Conservation (phyloP, 2,329 filamentous ascomycete genomes). For the Aspergillus phoenicis region DNA sequence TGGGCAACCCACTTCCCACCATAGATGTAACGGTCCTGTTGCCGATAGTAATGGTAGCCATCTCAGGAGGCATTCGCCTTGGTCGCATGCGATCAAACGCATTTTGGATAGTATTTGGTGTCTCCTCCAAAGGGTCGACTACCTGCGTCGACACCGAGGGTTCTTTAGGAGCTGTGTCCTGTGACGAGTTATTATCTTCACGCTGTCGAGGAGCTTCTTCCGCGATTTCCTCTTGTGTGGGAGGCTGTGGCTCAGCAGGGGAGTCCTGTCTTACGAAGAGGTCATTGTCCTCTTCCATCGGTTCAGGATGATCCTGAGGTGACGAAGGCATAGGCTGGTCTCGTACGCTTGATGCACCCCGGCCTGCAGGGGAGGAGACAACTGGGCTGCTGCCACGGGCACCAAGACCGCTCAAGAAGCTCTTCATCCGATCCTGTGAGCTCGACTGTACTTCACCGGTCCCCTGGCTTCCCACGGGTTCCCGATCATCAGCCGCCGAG, state of each 20-base stretch:
- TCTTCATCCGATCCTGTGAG: conserved; percentile 25
- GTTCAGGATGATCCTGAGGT: conserved; percentile 7
- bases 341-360: conserved; percentile 7
- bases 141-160: conserved; percentile 16
- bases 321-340: conserved; percentile 4
- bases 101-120: conserved; percentile 56
- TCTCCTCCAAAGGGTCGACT: conserved; percentile 26
- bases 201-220: not conserved
- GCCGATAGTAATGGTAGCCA: conserved; percentile 76
- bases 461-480: conserved; percentile 12
- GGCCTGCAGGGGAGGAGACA: conserved; percentile 18
- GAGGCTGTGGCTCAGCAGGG: not conserved
- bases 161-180: conserved; percentile 13
- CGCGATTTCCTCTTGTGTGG: not conserved
- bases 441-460: conserved; percentile 17
- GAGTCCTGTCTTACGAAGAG: conserved; percentile 14
- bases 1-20: conserved; percentile 58
- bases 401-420: conserved; percentile 26
- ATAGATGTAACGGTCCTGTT: conserved; percentile 66
- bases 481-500: conserved; percentile 13
- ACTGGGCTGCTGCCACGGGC: conserved; percentile 19
- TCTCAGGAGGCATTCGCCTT: conserved; percentile 63
- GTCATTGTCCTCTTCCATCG: conserved; percentile 10
- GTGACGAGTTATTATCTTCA: conserved; percentile 7
- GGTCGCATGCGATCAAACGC: conserved; percentile 67